Conservation (phyloP, 345 rosid genomes). For the Raphanus sativus region DNA sequence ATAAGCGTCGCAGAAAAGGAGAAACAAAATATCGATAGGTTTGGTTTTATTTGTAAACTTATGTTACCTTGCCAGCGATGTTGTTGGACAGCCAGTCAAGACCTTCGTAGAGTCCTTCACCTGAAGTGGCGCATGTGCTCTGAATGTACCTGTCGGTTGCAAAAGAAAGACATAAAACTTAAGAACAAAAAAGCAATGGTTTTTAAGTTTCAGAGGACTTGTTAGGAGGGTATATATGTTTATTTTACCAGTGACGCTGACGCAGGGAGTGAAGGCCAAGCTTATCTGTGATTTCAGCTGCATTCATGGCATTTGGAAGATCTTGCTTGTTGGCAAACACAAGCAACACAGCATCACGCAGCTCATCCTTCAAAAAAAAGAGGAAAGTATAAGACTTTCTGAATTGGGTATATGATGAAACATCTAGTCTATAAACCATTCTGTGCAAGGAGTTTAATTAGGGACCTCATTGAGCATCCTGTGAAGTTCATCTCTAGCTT, state of each 20-base stretch:
- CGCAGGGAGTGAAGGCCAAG: slow-evolving; percentile 86
- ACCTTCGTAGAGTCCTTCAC: slow-evolving; percentile 81
- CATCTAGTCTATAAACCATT: neutral
- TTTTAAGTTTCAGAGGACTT: neutral
- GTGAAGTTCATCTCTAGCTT: slow-evolving; percentile 73
- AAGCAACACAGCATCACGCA: slow-evolving; percentile 92
- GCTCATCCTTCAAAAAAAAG: slow-evolving; percentile 54
- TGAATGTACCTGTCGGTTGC: slow-evolving; percentile 66
- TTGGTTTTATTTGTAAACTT: neutral
- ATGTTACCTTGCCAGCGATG: slow-evolving; percentile 62
- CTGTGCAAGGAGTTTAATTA: neutral
- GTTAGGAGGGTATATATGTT: neutral
- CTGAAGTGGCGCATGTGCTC: slow-evolving; percentile 77
- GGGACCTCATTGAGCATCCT: slow-evolving; percentile 74
- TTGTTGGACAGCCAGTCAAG: slow-evolving; percentile 85
- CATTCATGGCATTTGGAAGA: slow-evolving; percentile 87
- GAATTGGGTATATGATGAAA: neutral
- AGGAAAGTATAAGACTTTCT: neutral
- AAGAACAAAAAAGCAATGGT: neutral
- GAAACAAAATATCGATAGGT: neutral
- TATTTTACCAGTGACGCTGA: slow-evolving; percentile 70
- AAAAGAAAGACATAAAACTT: neutral
- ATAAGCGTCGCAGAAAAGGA: neutral
- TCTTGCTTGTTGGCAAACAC: slow-evolving; percentile 90
- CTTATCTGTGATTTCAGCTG: slow-evolving; percentile 83